Evolutionary conservation across 306 rosid species (phyloP).

Genomic region (Fagus crenata): DNA sequence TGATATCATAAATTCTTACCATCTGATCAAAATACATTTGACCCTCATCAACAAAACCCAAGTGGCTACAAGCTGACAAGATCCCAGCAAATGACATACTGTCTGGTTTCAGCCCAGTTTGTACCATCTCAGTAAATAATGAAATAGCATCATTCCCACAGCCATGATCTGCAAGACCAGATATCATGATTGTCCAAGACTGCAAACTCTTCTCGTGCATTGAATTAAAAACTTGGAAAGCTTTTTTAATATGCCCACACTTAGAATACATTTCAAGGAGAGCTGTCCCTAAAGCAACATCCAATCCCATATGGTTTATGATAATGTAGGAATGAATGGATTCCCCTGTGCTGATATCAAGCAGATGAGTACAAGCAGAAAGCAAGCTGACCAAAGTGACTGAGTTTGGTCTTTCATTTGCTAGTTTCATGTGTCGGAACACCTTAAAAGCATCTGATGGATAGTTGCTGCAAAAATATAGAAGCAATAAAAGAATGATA

Average conservation of each 20-base stretch:
- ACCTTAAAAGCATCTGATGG: slow-evolving; percentile 36
- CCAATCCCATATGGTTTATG: slow-evolving; percentile 30
- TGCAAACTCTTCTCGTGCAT: slow-evolving; percentile 52
- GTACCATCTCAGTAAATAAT: slow-evolving; percentile 47
- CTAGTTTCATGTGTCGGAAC: slow-evolving; percentile 41
- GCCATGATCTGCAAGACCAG: slow-evolving; percentile 61
- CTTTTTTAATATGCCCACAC: slow-evolving; percentile 48
- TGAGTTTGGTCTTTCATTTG: slow-evolving; percentile 41
- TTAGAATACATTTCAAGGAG: slow-evolving; percentile 58
- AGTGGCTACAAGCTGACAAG: slow-evolving; percentile 71
- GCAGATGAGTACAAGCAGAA: slow-evolving; percentile 46
- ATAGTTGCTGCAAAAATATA: slow-evolving; percentile 24
- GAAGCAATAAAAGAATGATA: neutral
- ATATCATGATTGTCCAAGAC: slow-evolving; percentile 65
- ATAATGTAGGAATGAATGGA: slow-evolving; percentile 49
- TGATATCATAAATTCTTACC: slow-evolving; percentile 45
- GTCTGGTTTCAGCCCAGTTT: slow-evolving; percentile 46
- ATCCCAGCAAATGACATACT: slow-evolving; percentile 52
- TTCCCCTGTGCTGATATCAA: slow-evolving; percentile 36
- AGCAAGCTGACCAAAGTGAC: slow-evolving; percentile 59
- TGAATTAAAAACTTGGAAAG: slow-evolving; percentile 42
- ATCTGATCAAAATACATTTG: slow-evolving; percentile 52
- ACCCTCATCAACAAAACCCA: slow-evolving; percentile 57
- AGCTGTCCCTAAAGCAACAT: slow-evolving; percentile 56
- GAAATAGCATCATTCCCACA: slow-evolving; percentile 38